Percentiles rank a stretch among this genome's conserved stretches.
phyloP scores from a whole-genome alignment of 78 protist species.

The Bodo saltans region DNA sequence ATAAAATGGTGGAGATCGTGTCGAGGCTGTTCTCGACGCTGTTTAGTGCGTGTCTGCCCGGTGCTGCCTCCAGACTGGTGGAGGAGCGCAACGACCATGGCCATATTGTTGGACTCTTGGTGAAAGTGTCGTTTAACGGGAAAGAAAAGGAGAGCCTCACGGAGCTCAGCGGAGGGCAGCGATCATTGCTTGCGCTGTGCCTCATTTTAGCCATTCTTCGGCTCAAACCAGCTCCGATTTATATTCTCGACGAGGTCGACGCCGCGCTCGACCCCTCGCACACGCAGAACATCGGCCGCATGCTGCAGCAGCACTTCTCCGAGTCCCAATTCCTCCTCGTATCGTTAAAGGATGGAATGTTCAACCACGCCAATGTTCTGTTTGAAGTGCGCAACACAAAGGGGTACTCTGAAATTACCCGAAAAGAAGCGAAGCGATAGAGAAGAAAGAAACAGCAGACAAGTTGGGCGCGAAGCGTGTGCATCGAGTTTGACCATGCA shows the following conservation, averaged over 20 bases:
- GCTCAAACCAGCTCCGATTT: slow-evolving; percentile 99
- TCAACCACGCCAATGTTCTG: slow-evolving; percentile 89
- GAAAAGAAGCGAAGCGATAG: neutral
- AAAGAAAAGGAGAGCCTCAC: slow-evolving; percentile 93
- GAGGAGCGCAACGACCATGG: slow-evolving; percentile 3
- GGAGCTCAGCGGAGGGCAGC: slow-evolving; percentile 97
- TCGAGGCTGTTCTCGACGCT: slow-evolving; percentile 77
- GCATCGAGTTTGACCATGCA: too few relatives aligned
- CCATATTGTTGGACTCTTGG: slow-evolving; percentile 47
- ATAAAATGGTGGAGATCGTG: slow-evolving; percentile 66
- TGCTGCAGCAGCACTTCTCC: slow-evolving; percentile 68
- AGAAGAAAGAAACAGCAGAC: too few relatives aligned
- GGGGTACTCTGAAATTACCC: slow-evolving; percentile 64
- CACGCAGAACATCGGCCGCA: slow-evolving; percentile 91
- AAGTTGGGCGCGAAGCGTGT: too few relatives aligned
- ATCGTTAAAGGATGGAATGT: slow-evolving; percentile 89
- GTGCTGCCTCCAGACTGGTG: slow-evolving; percentile 76
- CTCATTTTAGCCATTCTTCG: slow-evolving; percentile 90
- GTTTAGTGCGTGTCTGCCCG: slow-evolving; percentile 90
- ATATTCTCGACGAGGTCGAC: slow-evolving; percentile 99
- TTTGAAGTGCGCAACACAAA: slow-evolving; percentile 81
- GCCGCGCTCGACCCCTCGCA: slow-evolving; percentile 98
- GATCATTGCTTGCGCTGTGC: slow-evolving; percentile 95
- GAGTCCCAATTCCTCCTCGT: slow-evolving; percentile 87
- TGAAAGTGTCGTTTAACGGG: slow-evolving; percentile 88